These are phyloP conservation scores for Escovopsis sp. DNA, from an alignment of 2,329 filamentous ascomycete genomes.

Conservation along the genomic window DNA sequence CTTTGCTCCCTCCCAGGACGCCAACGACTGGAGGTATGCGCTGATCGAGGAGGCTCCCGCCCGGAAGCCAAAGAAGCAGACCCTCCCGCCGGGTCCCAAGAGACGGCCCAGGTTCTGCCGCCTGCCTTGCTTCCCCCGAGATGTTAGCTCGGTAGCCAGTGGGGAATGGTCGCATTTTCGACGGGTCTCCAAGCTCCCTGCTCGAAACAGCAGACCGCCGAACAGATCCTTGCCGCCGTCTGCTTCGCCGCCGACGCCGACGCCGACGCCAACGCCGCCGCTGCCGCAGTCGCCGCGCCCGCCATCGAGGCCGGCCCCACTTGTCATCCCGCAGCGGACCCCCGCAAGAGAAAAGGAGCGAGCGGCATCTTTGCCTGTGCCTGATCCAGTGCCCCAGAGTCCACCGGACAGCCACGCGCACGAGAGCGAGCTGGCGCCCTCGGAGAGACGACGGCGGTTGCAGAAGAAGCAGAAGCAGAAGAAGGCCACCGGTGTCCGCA, in stretches of 20 bases:
- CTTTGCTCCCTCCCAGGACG: constrained; percentile 14
- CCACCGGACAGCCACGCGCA: constrained; percentile 1
- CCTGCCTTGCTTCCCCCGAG: constrained; percentile 14
- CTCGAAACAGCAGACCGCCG: neutral
- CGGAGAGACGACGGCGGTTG: neutral
- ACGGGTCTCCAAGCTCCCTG: constrained; percentile 3
- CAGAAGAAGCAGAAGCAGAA: neutral
- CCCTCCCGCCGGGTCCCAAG: too few relatives aligned
- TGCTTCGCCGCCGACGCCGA: constrained; percentile 1
- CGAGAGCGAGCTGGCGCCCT: neutral
- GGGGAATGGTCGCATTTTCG: constrained; percentile 11
- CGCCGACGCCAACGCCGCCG: too few relatives aligned
- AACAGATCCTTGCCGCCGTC: constrained; percentile 1
- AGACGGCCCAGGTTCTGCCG: constrained; percentile 8
- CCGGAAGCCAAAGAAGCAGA: constrained; percentile 9
- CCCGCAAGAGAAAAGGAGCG: neutral
- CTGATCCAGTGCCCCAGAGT: constrained; percentile 4
- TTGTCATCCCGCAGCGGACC: constrained; percentile 1
- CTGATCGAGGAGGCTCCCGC: constrained; percentile 16
- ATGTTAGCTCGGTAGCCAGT: constrained; percentile 11
- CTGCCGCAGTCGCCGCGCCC: constrained; percentile 2
- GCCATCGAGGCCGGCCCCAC: constrained; percentile 4
- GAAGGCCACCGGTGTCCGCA: constrained; percentile 4
- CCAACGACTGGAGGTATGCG: constrained; percentile 19
- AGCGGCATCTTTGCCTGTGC: too few relatives aligned